These are phyloP conservation scores for Papiliotrema laurentii DNA, from an alignment of 1,284 basidiomycete genomes.

Conservation along the genomic window DNA sequence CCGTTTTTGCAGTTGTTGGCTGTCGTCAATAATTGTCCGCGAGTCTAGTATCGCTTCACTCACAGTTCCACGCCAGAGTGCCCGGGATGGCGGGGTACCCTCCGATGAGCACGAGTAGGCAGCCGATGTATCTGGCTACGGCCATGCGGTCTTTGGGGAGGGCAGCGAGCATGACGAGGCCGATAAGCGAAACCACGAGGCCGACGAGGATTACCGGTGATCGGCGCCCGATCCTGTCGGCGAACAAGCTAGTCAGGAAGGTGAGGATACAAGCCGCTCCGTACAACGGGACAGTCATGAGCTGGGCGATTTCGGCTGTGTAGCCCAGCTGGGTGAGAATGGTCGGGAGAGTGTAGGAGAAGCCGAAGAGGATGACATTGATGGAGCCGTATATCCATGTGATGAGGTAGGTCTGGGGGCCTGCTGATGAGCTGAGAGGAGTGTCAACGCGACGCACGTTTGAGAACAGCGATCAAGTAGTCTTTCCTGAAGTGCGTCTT, in stretches of 20 bases:
- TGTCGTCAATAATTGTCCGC: neutral
- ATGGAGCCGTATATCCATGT: conserved; percentile 16
- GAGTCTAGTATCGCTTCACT: no score
- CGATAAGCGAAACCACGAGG: conserved; percentile 20
- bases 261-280: conserved; percentile 7
- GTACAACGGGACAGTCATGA: conserved; percentile 25
- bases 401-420: conserved; percentile 1
- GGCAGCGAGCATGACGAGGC: conserved; percentile 18
- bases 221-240: conserved; percentile 14
- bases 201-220: conserved; percentile 13
- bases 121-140: conserved; percentile 19
- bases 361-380: conserved; percentile 12
- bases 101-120: conserved; percentile 7
- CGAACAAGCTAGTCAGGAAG: conserved; percentile 11
- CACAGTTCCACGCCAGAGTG: conserved; percentile 12
- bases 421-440: neutral
- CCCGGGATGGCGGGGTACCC: conserved; percentile 6
- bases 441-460: conserved; percentile 4
- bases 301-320: conserved; percentile 22
- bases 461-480: neutral
- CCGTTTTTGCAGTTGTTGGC: conserved; percentile 15
- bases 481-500: conserved; percentile 13
- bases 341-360: conserved; percentile 20
- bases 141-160: conserved; percentile 17
- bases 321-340: conserved; percentile 25